Evolutionary conservation across 2,329 filamentous ascomycete species (phyloP).

Genomic region (Macrophomina phaseolina): DNA sequence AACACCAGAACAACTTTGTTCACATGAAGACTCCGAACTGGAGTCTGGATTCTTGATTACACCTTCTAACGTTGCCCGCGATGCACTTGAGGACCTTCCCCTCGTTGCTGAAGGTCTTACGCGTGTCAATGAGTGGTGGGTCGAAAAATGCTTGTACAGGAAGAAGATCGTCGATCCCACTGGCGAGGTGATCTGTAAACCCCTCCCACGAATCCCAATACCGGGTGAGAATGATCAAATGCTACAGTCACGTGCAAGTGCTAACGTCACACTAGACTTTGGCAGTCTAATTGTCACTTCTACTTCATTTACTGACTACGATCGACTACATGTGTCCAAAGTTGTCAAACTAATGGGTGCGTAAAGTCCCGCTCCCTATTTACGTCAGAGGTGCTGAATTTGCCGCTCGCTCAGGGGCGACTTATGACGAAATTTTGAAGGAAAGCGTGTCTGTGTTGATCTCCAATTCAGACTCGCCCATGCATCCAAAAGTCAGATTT

Average conservation of each 20-base stretch:
- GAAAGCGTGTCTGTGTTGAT: slow-evolving; percentile 76
- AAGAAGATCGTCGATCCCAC: slow-evolving; percentile 73
- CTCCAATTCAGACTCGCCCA: slow-evolving; percentile 65
- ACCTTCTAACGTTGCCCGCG: slow-evolving; percentile 50
- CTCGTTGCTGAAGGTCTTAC: slow-evolving; percentile 40
- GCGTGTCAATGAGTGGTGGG: slow-evolving; percentile 85
- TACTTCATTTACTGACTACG: slow-evolving; percentile 81
- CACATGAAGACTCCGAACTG: slow-evolving; percentile 36
- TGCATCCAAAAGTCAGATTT: slow-evolving; percentile 77
- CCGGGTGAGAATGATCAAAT: not conserved
- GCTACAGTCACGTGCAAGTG: slow-evolving; percentile 29
- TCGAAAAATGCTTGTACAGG: slow-evolving; percentile 84
- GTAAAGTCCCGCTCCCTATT: slow-evolving; percentile 27
- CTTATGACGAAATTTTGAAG: slow-evolving; percentile 79
- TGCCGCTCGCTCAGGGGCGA: slow-evolving; percentile 62
- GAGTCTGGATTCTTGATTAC: slow-evolving; percentile 49
- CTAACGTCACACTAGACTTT: slow-evolving; percentile 58
- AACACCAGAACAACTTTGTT: slow-evolving; percentile 33
- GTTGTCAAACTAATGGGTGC: slow-evolving; percentile 72
- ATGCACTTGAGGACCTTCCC: slow-evolving; percentile 42
- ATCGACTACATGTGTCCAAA: slow-evolving; percentile 83
- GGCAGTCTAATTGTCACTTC: slow-evolving; percentile 74
- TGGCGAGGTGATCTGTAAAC: slow-evolving; percentile 74
- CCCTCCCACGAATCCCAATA: slow-evolving; percentile 57
- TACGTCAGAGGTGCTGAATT: too few relatives aligned